Percentiles rank a stretch among this genome's conserved stretches.
Conservation (phyloP, 495 filamentous ascomycete genomes). For the Talaromyces liani region DNA sequence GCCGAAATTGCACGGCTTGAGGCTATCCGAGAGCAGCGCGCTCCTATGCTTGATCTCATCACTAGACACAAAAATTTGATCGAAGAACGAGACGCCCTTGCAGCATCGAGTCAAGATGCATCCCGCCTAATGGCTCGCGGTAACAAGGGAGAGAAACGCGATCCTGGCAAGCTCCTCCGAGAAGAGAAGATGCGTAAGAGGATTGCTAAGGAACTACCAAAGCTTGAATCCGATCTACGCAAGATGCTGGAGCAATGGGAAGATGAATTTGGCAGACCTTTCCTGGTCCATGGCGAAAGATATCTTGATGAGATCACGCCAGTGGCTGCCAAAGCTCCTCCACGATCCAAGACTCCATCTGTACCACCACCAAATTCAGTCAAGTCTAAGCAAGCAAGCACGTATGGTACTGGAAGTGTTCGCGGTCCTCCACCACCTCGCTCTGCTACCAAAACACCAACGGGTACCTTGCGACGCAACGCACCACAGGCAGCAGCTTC, state of each 20-base stretch:
- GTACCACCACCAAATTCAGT: conserved; percentile 43
- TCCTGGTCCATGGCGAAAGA: conserved; percentile 82
- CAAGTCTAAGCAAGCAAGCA: conserved; percentile 26
- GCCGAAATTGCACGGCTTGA: conserved; percentile 79
- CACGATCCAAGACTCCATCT: conserved; percentile 75
- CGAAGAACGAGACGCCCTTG: conserved; percentile 78
- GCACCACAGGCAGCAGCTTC: conserved; percentile 32
- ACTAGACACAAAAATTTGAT: conserved; percentile 79
- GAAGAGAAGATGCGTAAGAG: conserved; percentile 99
- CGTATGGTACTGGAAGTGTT: conserved; percentile 39
- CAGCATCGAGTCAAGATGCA: conserved; percentile 85
- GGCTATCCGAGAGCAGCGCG: conserved; percentile 76
- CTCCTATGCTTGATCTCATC: conserved; percentile 72
- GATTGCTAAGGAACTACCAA: conserved; percentile 91
- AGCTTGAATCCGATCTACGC: conserved; percentile 73
- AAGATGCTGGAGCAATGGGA: conserved; percentile 83
- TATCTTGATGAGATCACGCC: conserved; percentile 75
- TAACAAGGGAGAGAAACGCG: conserved; percentile 80
- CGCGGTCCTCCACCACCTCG: conserved; percentile 44
- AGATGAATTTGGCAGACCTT: conserved; percentile 86
- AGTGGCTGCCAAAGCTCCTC: conserved; percentile 51
- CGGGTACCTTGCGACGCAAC: conserved; percentile 46
- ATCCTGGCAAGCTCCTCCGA: conserved; percentile 87
- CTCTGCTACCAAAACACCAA: conserved; percentile 64
- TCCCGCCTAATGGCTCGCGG: conserved; percentile 85